Evolutionary conservation across 306 rosid genomes (phyloP), one percentile per base, ranked within the genome.

Genomic region (Quercus gilva): DNA sequence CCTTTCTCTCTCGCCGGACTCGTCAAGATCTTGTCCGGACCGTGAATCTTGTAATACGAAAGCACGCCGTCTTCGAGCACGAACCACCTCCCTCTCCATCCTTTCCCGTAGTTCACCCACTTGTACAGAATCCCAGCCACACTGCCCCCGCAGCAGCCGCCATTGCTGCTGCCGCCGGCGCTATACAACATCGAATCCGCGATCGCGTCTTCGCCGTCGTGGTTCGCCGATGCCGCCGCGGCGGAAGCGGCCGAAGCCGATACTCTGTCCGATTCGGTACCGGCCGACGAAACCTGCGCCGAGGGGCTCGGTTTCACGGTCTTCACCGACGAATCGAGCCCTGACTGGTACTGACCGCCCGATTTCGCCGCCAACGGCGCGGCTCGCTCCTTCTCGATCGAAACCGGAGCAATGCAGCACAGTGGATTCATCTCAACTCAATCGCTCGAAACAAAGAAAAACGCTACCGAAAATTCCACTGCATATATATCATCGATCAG

Each of bases 401-500:
- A 95, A 72, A 95, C 99, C 75, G 99, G 99, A 49, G 99, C 99
- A 95, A 95, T 95, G 99, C 99, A 95, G 96, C 99, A 95, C 23
- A 95, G 88, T 9, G 99, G 99, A 85, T 95, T 95, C 99, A 94
- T 94, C 60, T 52, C 14, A 33, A 52, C 60, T 52, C 14, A 33
- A 52, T 71, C 71, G 6, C 55, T 71, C 11, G 31, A 59, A 75
- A 31, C 68, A 26, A 28, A 71, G 49, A 67, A 33, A 31, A 33
- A 10, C 15, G 41, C 45, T 41, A 41, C 0, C 0, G 4, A n/a
- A 17, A 68, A 7, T 33, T 29, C 52, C 28, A 13, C 4, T 5
- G 13, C n/a, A 19, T 69, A 23, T 13, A 73, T 53, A 53, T 21
- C 79, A 52, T 71, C 79, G 79, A 78, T 81, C 81, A 71, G 49